phyloP scores from a whole-genome alignment of 2,329 filamentous ascomycete species.

The Hypoxylon sp. region DNA sequence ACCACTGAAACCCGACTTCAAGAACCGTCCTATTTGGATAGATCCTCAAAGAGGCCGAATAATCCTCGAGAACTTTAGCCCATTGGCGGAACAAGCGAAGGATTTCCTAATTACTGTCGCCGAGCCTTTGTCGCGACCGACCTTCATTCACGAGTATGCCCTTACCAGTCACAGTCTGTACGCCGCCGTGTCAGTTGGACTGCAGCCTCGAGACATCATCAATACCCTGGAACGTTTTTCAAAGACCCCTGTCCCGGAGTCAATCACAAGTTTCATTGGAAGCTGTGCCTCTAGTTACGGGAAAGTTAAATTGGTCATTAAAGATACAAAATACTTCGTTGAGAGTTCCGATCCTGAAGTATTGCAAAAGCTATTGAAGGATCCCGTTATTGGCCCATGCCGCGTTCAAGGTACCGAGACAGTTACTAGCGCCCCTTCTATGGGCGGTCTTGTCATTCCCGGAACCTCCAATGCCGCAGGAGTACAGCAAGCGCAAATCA shows the following conservation, averaged over 20 bases:
- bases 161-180: conserved; percentile 94
- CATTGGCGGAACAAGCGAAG: conserved; percentile 86
- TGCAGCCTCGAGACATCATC: conserved; percentile 91
- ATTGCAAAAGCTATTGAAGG: conserved; percentile 87
- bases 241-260: conserved; percentile 88
- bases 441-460: conserved; percentile 90
- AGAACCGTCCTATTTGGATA: conserved; percentile 93
- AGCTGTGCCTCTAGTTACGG: conserved; percentile 91
- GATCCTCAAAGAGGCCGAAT: conserved; percentile 89
- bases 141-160: conserved; percentile 92
- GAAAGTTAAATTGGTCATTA: conserved; percentile 94
- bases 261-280: conserved; percentile 82
- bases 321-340: conserved; percentile 94
- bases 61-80: conserved; percentile 94
- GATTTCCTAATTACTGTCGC: conserved; percentile 97
- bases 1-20: conserved; percentile 87
- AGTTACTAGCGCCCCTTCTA: conserved; percentile 87
- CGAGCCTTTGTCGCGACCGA: conserved; percentile 90
- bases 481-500: conserved; percentile 77
- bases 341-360: conserved; percentile 92
- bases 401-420: conserved; percentile 80
- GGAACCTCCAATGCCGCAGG: conserved; percentile 95
- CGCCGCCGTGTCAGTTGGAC: conserved; percentile 93
- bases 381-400: conserved; percentile 83
- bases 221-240: conserved; percentile 88